A percentile compares a stretch with the other conserved stretches of the same genome.
Conservation (phyloP, 2,329 filamentous ascomycete genomes). For the Raffaelea albimanens region DNA sequence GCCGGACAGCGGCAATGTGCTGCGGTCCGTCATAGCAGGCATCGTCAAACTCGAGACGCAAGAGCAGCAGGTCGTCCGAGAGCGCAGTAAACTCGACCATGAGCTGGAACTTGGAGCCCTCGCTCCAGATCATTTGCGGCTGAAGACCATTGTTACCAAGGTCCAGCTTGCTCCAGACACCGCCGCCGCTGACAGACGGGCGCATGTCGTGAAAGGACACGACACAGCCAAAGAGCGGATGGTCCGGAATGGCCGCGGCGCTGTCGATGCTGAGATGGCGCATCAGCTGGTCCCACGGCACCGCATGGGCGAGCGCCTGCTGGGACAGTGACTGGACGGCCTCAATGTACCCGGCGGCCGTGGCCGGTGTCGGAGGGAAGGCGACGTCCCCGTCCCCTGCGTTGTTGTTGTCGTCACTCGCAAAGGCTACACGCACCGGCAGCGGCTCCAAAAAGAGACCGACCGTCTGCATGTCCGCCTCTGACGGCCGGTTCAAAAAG, state of each 20-base stretch:
- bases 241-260: neutral
- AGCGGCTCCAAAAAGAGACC: neutral
- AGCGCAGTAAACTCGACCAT: neutral
- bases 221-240: neutral
- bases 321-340: neutral
- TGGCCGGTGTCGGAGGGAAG: neutral
- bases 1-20: neutral
- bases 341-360: neutral
- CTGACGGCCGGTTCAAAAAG: neutral
- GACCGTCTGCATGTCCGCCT: neutral
- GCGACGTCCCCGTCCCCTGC: neutral
- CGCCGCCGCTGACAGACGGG: neutral
- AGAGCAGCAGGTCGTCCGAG: neutral
- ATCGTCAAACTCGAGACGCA: neutral
- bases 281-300: neutral
- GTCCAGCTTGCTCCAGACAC: neutral
- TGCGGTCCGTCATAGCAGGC: neutral
- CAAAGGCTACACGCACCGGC: neutral
- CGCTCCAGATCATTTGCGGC: neutral
- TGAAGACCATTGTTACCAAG: neutral
- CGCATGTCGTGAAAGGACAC: neutral
- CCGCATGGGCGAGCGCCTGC: neutral
- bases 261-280: neutral
- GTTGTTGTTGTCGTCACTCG: neutral
- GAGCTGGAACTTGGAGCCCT: neutral